Evolutionary conservation across 2,329 filamentous ascomycete species (phyloP), one percentile per base, ranked within the genome.

Genomic region (Verticillium albo-atrum): DNA sequence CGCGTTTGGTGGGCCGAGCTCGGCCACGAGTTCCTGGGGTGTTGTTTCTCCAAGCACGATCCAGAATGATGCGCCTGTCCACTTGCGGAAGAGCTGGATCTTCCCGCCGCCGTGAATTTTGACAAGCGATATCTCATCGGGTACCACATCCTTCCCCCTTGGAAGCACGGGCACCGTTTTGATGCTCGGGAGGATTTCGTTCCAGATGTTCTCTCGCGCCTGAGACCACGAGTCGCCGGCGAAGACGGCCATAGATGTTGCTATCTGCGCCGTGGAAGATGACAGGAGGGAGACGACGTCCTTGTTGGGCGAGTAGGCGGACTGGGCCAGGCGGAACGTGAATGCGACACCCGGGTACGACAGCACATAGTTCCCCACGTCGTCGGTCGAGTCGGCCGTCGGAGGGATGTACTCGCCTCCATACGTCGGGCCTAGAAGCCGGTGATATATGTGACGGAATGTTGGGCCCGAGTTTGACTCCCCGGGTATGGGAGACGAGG

Each of bases 291-390:
- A 89, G 30, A 97, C 92, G 63, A 96, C 92, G 69, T 98, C 93
- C 68, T 87, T 88, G 55, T 79, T 75, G 1, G 88, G 83, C 3
- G 90, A 91, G 80, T 92, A 97, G 25, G 87, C 85, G 1, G 89
- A 87, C 60, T 84, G 79, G 55, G 88, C 82, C 30, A 98, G 79
- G 1, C 91, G 87, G 65, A 99, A 99, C 37, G 90, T 93, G 71
- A 98, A 97, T 0, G 94, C 92, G 30, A 99, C 87, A 0, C 95
- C 95, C 1, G 94, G 93, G 74, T 97, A 99, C 2, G 94, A 98
- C 34, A 99, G 79, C 34, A 97, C 87, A 70, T 98, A 99, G 25
- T 86, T 89, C 17, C 93, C 93, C 60, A 81, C 77, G 17, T 80
- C 78, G 12, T 81, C 79, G 50, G 79, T 77, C 35, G 80, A 75